A percentile compares a stretch with the other conserved stretches of the same genome.
Conservation (phyloP, 2,329 filamentous ascomycete genomes). For the Colletotrichum caudatum region DNA sequence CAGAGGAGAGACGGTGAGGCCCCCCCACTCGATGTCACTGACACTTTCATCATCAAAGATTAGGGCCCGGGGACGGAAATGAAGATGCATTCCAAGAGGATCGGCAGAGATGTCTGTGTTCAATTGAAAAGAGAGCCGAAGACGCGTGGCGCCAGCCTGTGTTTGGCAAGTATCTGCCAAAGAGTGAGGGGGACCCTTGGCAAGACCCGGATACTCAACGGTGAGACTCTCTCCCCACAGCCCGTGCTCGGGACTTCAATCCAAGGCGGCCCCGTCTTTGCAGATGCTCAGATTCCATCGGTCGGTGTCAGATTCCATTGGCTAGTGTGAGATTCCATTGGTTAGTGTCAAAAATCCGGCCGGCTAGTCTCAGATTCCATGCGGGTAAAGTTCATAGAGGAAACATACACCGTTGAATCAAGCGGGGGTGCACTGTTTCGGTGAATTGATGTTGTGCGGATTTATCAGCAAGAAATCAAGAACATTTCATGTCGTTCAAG, state of each 20-base stretch:
- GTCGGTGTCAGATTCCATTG: background rate
- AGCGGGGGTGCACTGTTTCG: background rate
- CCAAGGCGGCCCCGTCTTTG: no score
- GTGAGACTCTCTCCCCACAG: constrained; percentile 23
- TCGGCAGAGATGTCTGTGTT: background rate
- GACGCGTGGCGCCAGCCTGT: background rate
- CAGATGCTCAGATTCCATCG: background rate
- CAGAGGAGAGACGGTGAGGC: background rate
- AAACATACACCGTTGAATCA: background rate
- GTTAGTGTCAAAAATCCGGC: background rate
- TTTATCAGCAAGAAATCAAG: background rate
- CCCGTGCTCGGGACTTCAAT: background rate
- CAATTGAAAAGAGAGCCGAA: background rate
- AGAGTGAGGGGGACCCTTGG: constrained; percentile 17
- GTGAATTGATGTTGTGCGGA: background rate
- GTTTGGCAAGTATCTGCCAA: constrained; percentile 3
- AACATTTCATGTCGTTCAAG: no score
- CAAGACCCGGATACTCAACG: constrained; percentile 3
- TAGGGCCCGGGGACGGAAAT: background rate
- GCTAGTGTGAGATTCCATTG: background rate
- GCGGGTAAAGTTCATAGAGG: background rate
- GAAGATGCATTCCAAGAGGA: background rate
- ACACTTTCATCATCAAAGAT: constrained; percentile 17
- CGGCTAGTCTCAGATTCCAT: background rate
- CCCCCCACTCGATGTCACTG: constrained; percentile 20